Evolutionary conservation across 1,284 basidiomycete genomes (phyloP).

Genomic region (Boletus semigastroideus): DNA sequence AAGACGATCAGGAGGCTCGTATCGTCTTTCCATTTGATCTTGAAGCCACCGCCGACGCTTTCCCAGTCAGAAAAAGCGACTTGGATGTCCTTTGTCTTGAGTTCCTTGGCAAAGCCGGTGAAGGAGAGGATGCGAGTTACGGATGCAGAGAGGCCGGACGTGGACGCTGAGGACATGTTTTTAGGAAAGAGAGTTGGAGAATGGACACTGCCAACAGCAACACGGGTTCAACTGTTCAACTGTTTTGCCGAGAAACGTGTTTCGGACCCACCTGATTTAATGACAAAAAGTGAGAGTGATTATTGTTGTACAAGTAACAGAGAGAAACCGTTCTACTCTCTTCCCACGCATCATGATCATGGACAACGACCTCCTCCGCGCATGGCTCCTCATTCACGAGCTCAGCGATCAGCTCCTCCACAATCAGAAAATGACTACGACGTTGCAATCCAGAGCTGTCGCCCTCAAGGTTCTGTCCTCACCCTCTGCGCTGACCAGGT

Average conservation of each 20-base stretch:
- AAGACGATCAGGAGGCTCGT: conserved; percentile 96
- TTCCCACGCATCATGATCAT: conserved; percentile 38
- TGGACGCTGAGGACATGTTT: conserved; percentile 52
- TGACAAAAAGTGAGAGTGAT: background rate
- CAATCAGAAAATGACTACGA: conserved; percentile 78
- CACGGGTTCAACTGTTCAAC: conserved; percentile 16
- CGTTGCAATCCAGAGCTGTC: conserved; percentile 73
- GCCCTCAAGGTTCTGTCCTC: conserved; percentile 75
- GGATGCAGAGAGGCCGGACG: conserved; percentile 84
- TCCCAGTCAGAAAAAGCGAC: conserved; percentile 90
- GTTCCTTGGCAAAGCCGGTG: conserved; percentile 88
- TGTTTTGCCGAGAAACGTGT: conserved; percentile 33
- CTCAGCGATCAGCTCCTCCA: conserved; percentile 83
- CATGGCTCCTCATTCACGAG: conserved; percentile 81
- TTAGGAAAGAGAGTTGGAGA: conserved; percentile 16
- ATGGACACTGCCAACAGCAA: conserved; percentile 5
- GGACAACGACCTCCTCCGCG: conserved; percentile 72
- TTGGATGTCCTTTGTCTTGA: conserved; percentile 98
- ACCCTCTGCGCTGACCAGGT: conserved; percentile 1
- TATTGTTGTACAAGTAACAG: background rate
- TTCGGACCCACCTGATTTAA: conserved; percentile 31
- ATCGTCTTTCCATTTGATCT: conserved; percentile 99
- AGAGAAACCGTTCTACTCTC: background rate
- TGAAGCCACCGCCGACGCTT: conserved; percentile 84
- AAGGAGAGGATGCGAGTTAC: conserved; percentile 94